Evolutionary conservation across 176 grass and related monocot species (phyloP).

Genomic region (Juncus effusus): DNA sequence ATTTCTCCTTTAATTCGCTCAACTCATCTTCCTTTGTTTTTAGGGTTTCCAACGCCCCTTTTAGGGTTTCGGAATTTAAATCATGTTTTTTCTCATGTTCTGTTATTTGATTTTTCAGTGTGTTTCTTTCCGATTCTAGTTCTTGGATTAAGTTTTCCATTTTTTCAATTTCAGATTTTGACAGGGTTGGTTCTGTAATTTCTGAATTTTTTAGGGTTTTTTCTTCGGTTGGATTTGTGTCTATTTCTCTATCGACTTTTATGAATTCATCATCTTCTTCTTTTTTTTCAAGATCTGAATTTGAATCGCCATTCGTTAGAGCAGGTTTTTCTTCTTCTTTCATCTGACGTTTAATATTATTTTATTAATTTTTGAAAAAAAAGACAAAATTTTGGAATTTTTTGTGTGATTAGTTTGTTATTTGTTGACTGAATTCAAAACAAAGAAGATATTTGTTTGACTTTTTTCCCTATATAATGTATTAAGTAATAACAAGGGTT

Average conservation of each 20-base stretch:
- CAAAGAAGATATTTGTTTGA: too few species aligned
- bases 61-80: constrained; percentile 46
- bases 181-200: constrained; percentile 34
- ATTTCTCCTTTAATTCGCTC: constrained; percentile 42
- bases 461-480: too few species aligned
- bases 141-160: constrained; percentile 55
- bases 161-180: constrained; percentile 43
- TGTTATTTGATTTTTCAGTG: constrained; percentile 43
- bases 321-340: constrained; percentile 36
- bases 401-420: neutral
- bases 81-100: constrained; percentile 72
- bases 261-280: constrained; percentile 64
- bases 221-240: constrained; percentile 33
- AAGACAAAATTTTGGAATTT: neutral
- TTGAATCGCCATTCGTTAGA: constrained; percentile 36
- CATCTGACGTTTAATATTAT: constrained; percentile 34
- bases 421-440: too few species aligned
- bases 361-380: constrained; percentile 2
- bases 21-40: constrained; percentile 57
- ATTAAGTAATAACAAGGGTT: too few species aligned
- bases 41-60: constrained; percentile 60
- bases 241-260: constrained; percentile 50
- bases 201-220: constrained; percentile 32
- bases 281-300: constrained; percentile 38
- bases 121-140: constrained; percentile 64